phyloP scores from a whole-genome alignment of 2,329 filamentous ascomycete species.

The Dothiorella sarmentorum region DNA sequence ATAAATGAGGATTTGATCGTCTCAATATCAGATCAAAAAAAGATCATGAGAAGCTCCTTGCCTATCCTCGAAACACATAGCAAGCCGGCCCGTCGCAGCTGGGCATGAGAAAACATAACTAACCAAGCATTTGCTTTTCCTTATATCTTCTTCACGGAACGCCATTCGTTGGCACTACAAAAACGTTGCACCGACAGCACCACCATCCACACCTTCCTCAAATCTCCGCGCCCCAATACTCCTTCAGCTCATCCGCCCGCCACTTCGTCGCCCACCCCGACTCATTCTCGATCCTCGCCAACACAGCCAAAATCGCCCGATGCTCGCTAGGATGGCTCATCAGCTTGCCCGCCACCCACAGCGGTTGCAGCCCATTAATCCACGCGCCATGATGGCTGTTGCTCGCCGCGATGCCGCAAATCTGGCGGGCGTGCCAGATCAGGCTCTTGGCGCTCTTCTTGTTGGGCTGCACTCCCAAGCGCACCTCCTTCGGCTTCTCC shows the following conservation, averaged over 20 bases:
- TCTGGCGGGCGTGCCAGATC: constrained; percentile 48
- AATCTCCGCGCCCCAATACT: constrained; percentile 46
- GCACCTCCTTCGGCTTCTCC: constrained; percentile 29
- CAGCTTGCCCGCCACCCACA: constrained; percentile 47
- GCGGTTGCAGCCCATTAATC: constrained; percentile 38
- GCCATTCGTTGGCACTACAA: no score
- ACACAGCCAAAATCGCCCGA: constrained; percentile 46
- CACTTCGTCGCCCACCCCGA: constrained; percentile 54
- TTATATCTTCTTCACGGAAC: no score
- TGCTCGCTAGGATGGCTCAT: constrained; percentile 47
- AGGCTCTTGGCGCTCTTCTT: constrained; percentile 29
- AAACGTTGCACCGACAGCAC: no score
- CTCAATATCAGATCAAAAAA: no score
- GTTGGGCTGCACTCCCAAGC: no score
- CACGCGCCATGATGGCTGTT: constrained; percentile 46
- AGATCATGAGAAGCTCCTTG: no score
- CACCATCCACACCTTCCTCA: no score
- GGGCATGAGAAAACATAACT: no score
- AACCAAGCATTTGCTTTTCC: no score
- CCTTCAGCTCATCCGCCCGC: constrained; percentile 51
- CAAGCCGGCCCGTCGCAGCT: no score
- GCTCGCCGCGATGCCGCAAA: constrained; percentile 45
- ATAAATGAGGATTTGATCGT: no score
- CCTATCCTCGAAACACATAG: no score
- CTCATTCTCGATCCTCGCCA: constrained; percentile 50